A percentile compares a stretch with the other conserved stretches of the same genome.
Evolutionary conservation across 2,329 filamentous ascomycete genomes (phyloP).

Genomic region (Penicillium polonicum): DNA sequence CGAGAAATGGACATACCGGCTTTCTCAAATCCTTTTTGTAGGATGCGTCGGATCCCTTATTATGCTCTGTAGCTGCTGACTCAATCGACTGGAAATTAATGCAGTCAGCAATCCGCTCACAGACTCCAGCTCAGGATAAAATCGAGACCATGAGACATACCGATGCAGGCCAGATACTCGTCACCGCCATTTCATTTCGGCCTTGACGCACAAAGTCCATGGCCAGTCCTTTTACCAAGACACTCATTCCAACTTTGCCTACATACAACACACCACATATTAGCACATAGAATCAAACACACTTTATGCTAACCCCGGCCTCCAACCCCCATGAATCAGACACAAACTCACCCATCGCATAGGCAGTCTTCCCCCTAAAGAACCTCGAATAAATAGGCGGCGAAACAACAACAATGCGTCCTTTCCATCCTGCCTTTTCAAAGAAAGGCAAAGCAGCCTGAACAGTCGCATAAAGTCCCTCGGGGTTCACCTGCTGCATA

Average conservation of each 20-base stretch:
- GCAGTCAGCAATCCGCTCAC: slow-evolving; percentile 1
- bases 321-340: background rate
- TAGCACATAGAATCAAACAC: background rate
- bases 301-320: background rate
- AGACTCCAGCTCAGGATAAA: background rate
- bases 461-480: slow-evolving; percentile 71
- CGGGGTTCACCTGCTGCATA: slow-evolving; percentile 72
- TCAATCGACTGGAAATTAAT: slow-evolving; percentile 59
- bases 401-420: slow-evolving; percentile 72
- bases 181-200: slow-evolving; percentile 68
- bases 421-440: slow-evolving; percentile 52
- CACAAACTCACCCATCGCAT: slow-evolving; percentile 58
- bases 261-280: background rate
- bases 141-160: slow-evolving; percentile 46
- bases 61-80: slow-evolving; percentile 67
- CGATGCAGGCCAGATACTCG: slow-evolving; percentile 77
- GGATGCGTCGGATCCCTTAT: slow-evolving; percentile 47
- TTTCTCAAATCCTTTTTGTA: slow-evolving; percentile 63
- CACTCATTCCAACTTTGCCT: slow-evolving; percentile 78
- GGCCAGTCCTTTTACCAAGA: slow-evolving; percentile 74
- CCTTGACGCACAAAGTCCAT: slow-evolving; percentile 75
- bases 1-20: slow-evolving; percentile 40
- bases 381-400: slow-evolving; percentile 85
- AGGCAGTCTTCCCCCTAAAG: slow-evolving; percentile 81
- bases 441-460: slow-evolving; percentile 70